These are phyloP conservation scores for Teratosphaeria destructans DNA, from an alignment of 2,329 filamentous ascomycete genomes.

Conservation along the genomic window DNA sequence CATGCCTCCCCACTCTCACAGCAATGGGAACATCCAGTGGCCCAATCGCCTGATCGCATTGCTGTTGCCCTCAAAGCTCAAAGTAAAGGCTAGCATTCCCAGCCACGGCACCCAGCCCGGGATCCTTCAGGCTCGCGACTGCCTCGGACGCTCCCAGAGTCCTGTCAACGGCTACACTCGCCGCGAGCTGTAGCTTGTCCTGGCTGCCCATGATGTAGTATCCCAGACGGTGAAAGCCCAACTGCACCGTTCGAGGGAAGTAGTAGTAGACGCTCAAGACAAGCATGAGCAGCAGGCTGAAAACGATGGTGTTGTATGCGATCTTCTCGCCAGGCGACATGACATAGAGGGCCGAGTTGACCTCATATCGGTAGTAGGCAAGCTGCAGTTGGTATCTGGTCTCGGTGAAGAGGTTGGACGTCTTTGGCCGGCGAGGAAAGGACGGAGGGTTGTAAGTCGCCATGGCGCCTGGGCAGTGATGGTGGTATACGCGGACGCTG, in stretches of 20 bases:
- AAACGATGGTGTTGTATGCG: slow-evolving; percentile 16
- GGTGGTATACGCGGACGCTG: neutral
- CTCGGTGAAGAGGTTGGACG: slow-evolving; percentile 9
- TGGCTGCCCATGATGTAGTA: slow-evolving; percentile 14
- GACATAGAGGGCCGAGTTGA: slow-evolving; percentile 20
- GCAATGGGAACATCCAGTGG: neutral
- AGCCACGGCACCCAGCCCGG: neutral
- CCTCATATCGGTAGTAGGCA: slow-evolving; percentile 18
- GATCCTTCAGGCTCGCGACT: neutral
- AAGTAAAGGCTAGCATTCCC: neutral
- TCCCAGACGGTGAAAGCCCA: slow-evolving; percentile 7
- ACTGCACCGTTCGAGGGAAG: slow-evolving; percentile 8
- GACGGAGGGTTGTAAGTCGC: slow-evolving; percentile 16
- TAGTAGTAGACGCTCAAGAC: slow-evolving; percentile 13
- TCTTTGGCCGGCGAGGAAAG: slow-evolving; percentile 14
- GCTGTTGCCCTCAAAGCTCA: neutral
- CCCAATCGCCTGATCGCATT: neutral
- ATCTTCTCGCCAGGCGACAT: slow-evolving; percentile 20
- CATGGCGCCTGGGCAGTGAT: slow-evolving; percentile 7
- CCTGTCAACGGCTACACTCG: neutral
- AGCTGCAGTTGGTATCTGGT: slow-evolving; percentile 15
- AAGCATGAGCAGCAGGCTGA: slow-evolving; percentile 11
- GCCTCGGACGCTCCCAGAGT: neutral
- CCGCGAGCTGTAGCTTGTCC: neutral
- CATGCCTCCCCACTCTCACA: neutral